These are phyloP conservation scores for Wakefieldia striispora DNA, from an alignment of 768 basidiomycete species.

Conservation along the genomic window DNA sequence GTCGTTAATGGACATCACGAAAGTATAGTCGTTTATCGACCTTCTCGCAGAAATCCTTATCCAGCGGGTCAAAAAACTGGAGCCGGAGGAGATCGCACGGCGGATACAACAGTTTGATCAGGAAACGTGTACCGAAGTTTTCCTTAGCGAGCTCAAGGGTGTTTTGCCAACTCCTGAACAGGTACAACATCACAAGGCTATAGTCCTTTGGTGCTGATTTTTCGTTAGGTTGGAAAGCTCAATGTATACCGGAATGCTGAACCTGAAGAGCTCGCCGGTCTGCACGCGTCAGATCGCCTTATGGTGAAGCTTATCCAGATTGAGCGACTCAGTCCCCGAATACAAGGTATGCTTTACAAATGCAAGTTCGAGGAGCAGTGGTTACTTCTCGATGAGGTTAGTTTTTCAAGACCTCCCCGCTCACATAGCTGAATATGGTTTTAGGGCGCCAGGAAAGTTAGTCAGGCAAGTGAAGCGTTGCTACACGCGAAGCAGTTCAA, in stretches of 20 bases:
- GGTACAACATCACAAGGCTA: conserved; percentile 36
- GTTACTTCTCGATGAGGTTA: conserved; percentile 76
- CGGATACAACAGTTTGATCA: conserved; percentile 86
- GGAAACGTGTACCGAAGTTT: conserved; percentile 82
- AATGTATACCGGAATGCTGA: conserved; percentile 88
- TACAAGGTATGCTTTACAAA: conserved; percentile 95
- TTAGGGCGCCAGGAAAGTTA: conserved; percentile 78
- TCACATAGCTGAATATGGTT: conserved; percentile 4
- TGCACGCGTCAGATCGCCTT: conserved; percentile 94
- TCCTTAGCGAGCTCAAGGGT: conserved; percentile 84
- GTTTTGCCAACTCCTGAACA: conserved; percentile 91
- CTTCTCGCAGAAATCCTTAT: conserved; percentile 78
- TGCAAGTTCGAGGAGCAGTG: conserved; percentile 85
- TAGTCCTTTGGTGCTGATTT: not conserved
- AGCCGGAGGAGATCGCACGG: conserved; percentile 83
- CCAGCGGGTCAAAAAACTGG: conserved; percentile 76
- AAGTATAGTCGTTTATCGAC: not conserved
- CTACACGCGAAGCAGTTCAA: conserved; percentile 86
- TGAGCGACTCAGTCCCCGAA: conserved; percentile 79
- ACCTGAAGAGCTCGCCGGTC: conserved; percentile 75
- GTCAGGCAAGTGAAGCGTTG: conserved; percentile 76
- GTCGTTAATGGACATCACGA: conserved; percentile 29
- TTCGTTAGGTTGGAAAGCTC: conserved; percentile 73
- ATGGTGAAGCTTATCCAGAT: conserved; percentile 98
- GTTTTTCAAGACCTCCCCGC: not conserved